Evolutionary conservation across 2,329 filamentous ascomycete species (phyloP), one percentile per base, ranked within the genome.

Genomic region (Claviceps arundinis): DNA sequence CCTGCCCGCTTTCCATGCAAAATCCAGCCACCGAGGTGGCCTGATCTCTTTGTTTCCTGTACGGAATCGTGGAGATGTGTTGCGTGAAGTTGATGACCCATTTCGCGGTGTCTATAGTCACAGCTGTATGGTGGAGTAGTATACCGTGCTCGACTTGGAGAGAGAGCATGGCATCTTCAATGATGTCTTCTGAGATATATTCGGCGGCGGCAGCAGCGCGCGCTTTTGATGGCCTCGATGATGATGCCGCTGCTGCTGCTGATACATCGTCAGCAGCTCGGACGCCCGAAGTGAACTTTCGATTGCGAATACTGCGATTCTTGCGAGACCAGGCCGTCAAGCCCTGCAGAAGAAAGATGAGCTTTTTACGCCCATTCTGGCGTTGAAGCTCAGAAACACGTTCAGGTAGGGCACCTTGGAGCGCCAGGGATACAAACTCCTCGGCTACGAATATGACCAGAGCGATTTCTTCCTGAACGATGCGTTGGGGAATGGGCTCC

Each of bases 1-100:
- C 84, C 66, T 91, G 87, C 0, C 87, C 87, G 1, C 73, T 72
- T 50, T 88, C 85, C 84, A 90, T 89, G 67, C 86, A 90, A 64
- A 91, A 91, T 0, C 77, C 74, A 1, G 80, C 81, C 13, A 75
- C 71, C 1, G 76, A 73, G 51, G 71, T 71, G 48, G 68, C 64
- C 37, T 67, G 65, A 52, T 80, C 76, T 22, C 68, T 67, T 58
- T 75, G 73, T 50, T 71, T 76, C 56, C 80, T 79, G 65, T 90
- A 90, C 0, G 85, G 87, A 22, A 85, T 80, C 1, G 82, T 86
- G 7, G 84, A 85, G 48, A 91, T 82, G 62, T 91, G 84, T 60
- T 89, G 84, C 0, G 87, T 91, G 60, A 90, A 88, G 37, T 77
- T 73, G 34, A 76, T 71, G 34, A 90, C 80, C 83, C 85, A 88